Base-by-base conservation (phyloP, 2,329 filamentous ascomycete genomes). In the Pseudogymnoascus sp. region DNA sequence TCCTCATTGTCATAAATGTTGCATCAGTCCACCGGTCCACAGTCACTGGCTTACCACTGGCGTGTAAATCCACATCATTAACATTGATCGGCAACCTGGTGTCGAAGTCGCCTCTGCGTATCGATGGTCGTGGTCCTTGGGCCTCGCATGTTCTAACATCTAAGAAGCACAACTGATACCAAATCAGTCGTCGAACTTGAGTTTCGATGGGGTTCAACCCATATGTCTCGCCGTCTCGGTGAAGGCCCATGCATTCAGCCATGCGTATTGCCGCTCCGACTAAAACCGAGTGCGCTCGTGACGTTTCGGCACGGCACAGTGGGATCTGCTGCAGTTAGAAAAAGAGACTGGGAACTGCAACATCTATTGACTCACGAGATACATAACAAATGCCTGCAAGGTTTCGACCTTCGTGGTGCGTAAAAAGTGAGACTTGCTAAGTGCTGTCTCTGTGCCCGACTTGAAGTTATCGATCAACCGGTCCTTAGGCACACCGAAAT, bases 131-230 rank as follows among this genome's bases (percentile, higher is more conserved):
- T 7, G 89, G 89, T 0, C 88, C 89, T 66, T 90, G 88, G 1
- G 86, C 84, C 74, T 92, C 89, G 69, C 85, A 89, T 0, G 88
- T 91, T 40, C 88, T 81, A 63, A 91, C 82, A 71, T 92, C 89
- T 7, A 93, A 79, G 71, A 90, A 90, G 73, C 88, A 91, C 19
- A 93, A 79, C 69, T 92, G 88, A 71, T 91, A 87, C 89, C 89
- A 92, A 35, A 91, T 79, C 40, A 91, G 76, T 4, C 89, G 83
- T 11, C 89, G 83, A 2, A 91, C 79, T 62, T 92, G 88, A 0
- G 85, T 86, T 68, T 92, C 88, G 2, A 91, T 76, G 0, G 88
- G 82, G 2, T 80, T 83, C 63, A 88, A 80, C 1, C 83, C 84
- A 69, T 89, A 91, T 9, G 82, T 79, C 46, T 84, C 82, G 15